Percentiles rank a stretch among this genome's conserved stretches.
Conservation (phyloP, 2,329 filamentous ascomycete genomes). For the Fusarium sp. region DNA sequence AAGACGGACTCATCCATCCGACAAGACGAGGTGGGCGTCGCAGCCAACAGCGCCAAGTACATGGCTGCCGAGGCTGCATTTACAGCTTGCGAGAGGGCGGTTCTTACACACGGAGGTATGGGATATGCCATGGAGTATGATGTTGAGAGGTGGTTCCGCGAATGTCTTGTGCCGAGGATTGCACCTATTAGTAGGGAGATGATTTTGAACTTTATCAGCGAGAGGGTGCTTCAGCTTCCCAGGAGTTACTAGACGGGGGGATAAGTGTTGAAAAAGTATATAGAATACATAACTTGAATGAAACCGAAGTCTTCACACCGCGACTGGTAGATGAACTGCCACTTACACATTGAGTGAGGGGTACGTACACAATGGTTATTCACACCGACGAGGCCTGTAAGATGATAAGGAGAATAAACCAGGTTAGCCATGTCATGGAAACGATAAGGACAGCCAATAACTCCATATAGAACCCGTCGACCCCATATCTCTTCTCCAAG, state of each 20-base stretch:
- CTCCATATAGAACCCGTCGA: not conserved
- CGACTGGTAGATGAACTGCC: not conserved
- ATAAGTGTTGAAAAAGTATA: not conserved
- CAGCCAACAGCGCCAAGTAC: slow-evolving; percentile 78
- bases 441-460: not conserved
- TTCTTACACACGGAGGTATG: slow-evolving; percentile 72
- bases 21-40: slow-evolving; percentile 69
- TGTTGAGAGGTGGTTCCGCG: slow-evolving; percentile 74
- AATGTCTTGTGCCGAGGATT: slow-evolving; percentile 73
- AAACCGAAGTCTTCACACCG: not conserved
- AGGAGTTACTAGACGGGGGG: slow-evolving; percentile 67
- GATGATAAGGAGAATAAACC: no score
- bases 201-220: slow-evolving; percentile 79
- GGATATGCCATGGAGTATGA: slow-evolving; percentile 74
- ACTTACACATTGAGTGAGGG: not conserved
- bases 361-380: not conserved
- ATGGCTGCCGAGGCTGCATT: slow-evolving; percentile 74
- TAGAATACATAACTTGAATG: not conserved
- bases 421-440: not conserved
- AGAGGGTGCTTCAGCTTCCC: slow-evolving; percentile 75
- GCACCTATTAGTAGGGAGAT: slow-evolving; percentile 77
- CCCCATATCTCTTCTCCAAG: not conserved
- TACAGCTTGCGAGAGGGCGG: slow-evolving; percentile 69
- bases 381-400: not conserved
- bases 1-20: slow-evolving; percentile 62